Evolutionary conservation across 2,329 filamentous ascomycete species (phyloP), one percentile per base, ranked within the genome.

Genomic region (Nigrospora osmanthi): DNA sequence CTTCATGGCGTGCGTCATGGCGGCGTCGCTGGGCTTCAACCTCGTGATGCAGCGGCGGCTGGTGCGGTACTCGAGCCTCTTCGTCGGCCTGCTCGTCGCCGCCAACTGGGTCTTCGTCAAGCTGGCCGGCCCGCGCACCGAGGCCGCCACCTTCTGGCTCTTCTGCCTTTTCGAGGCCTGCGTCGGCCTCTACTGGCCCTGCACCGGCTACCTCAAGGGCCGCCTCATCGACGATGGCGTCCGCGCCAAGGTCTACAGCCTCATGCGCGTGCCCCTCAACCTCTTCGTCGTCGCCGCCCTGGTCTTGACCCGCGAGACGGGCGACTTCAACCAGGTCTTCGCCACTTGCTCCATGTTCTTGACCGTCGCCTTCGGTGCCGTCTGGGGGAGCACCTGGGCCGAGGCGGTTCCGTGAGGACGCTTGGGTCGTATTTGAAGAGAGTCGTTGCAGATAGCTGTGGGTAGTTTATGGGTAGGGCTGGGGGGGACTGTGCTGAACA

Each of bases 111-210:
- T 70, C 35, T 54, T 69, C 19, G 64, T 71, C 11, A 64, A 68
- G 10, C 53, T 73, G 2, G 45, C 55, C 2, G 51, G 52, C 5
- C 52, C 70, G 13, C 64, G 67, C 50, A 61, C 62, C 33, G 70
- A 75, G 53, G 51, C 56, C 4, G 38, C 69, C 4, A 66, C 73
- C 0, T 75, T 82, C 51, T 78, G 72, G 71, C 67, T 67, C 9
- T 78, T 82, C 53, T 78, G 75, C 52, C 49, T 78, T 1, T 73
- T 81, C 43, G 77, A 82, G 55, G 62, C 66, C 11, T 78, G 75
- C 54, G 70, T 80, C 17, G 78, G 78, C 6, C 63, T 75, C 33
- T 82, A 81, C 53, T 80, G 69, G 52, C 78, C 78, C 0, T 71
- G 68, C 46, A 75, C 80, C 57, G 72, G 69, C 1, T 72, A 71